These are phyloP conservation scores for Hanseniaspora uvarum DNA, from an alignment of 1,139 yeast genomes.

Conservation along the genomic window DNA sequence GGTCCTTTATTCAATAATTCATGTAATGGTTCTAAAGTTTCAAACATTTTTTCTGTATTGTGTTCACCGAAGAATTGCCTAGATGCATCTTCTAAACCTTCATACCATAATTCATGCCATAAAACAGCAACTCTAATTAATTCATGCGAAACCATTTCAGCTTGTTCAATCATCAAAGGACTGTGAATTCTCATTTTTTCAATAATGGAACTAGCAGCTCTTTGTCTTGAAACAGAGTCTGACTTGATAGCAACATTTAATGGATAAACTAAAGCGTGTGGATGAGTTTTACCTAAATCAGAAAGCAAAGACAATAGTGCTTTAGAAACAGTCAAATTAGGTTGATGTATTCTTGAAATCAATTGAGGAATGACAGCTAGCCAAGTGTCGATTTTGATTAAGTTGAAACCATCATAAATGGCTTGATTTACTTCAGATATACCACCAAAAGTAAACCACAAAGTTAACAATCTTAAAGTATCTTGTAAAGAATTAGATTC, in stretches of 20 bases:
- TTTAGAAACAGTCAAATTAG: constrained; percentile 72
- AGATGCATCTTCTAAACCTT: constrained; percentile 93
- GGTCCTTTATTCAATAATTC: constrained; percentile 76
- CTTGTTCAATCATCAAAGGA: constrained; percentile 74
- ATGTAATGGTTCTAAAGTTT: constrained; percentile 82
- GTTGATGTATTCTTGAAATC: constrained; percentile 93
- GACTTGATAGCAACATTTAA: constrained; percentile 93
- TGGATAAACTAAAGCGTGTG: constrained; percentile 93
- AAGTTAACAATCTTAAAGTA: constrained; percentile 73
- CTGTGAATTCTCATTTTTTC: constrained; percentile 89
- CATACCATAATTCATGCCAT: constrained; percentile 99
- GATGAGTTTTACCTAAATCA: constrained; percentile 88
- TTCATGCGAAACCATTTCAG: constrained; percentile 88
- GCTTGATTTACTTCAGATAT: constrained; percentile 83
- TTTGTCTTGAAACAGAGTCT: constrained; percentile 77
- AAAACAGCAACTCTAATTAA: constrained; percentile 87
- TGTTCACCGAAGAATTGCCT: constrained; percentile 89
- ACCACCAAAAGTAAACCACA: constrained; percentile 96
- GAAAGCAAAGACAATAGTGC: constrained; percentile 71
- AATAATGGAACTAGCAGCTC: constrained; percentile 83
- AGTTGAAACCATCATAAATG: constrained; percentile 78
- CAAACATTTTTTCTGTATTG: constrained; percentile 88
- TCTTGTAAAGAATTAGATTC: constrained; percentile 84
- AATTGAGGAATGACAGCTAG: constrained; percentile 89
- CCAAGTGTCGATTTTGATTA: constrained; percentile 91